Base-by-base conservation (phyloP, 2,329 filamentous ascomycete genomes). In the Diaporthe ilicicola region DNA sequence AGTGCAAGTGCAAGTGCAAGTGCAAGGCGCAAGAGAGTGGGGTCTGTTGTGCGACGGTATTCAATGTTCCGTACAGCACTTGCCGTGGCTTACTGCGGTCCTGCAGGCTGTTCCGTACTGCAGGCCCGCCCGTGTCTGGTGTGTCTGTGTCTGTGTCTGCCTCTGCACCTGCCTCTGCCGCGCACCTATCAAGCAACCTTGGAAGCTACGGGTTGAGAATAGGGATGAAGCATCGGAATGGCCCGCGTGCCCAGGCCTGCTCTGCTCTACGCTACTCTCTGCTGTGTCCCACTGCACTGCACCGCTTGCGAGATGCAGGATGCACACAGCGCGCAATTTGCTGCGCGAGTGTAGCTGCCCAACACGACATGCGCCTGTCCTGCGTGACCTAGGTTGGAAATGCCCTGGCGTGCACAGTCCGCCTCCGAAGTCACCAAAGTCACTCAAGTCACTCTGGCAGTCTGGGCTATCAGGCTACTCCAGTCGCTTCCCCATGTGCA, bases 41-140 rank as follows among this genome's bases (percentile, higher is more conserved):
- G 42, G 59, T 62, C 42, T 34, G 59, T 27, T 24, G 59, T 48
- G 59, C 59, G 42, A 62, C 56, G 19, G 55, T 61, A 37, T n/a
- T n/a, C n/a, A 34, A 34, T 9, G 32, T 34, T 5, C n/a, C 22
- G 39, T n/a, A 32, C 39, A 24, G 37, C 44, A 32, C 24, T 29
- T 32, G 24, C 55, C 37, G 27, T 17, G 15, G 27, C 55, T 27
- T 37, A 59, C 24, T 59, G 24, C 24, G 27, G 39, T 46, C 24
- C 32, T 34, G 32, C 32, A 34, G 32, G 4, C 9, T 34, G 9
- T 34, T 34, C 32, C 32, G 32, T 9, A 34, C 32, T 39, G 37
- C 37, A 39, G 37, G 8, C 37, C 37, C n/a, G n/a, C n/a, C n/a
- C n/a, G n/a, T n/a, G n/a, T n/a, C n/a, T n/a, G n/a, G n/a, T n/a